Conservation (phyloP, 768 basidiomycete species). For the Neoboletus magnificus region DNA sequence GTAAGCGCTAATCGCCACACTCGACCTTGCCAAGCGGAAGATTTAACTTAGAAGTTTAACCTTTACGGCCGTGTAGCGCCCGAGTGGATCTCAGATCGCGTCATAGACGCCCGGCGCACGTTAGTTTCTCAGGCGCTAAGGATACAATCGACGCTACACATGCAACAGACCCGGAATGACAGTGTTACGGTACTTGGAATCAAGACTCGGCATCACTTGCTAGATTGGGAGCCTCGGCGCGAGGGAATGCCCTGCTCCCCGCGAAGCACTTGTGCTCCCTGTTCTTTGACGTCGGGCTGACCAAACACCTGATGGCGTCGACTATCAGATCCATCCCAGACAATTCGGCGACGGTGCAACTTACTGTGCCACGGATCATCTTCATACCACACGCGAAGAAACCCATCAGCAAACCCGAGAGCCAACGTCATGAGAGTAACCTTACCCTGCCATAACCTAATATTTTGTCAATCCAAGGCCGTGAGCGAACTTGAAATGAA, state of each 20-base stretch:
- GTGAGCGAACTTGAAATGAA: not conserved
- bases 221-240: slow-evolving; percentile 22
- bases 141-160: not conserved
- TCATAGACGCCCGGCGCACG: not conserved
- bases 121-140: not conserved
- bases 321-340: not conserved
- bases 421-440: not conserved
- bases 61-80: slow-evolving; percentile 12
- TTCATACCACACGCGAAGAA: not conserved
- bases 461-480: not conserved
- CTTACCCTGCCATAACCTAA: slow-evolving; percentile 32
- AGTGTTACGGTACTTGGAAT: not conserved
- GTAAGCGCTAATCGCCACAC: not conserved
- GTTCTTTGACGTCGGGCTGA: slow-evolving; percentile 45
- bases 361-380: slow-evolving; percentile 32
- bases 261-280: slow-evolving; percentile 51
- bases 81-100: slow-evolving; percentile 19
- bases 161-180: not conserved
- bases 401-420: slow-evolving; percentile 1
- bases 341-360: slow-evolving; percentile 6
- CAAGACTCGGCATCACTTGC: slow-evolving; percentile 12
- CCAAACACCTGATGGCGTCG: slow-evolving; percentile 20
- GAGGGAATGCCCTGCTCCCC: slow-evolving; percentile 41
- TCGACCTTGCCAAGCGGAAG: not conserved
- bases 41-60: slow-evolving; percentile 19